A percentile compares a stretch with the other conserved stretches of the same genome.
Conservation (phyloP, 176 grass and related monocot genomes). For the Stipa capillata region DNA sequence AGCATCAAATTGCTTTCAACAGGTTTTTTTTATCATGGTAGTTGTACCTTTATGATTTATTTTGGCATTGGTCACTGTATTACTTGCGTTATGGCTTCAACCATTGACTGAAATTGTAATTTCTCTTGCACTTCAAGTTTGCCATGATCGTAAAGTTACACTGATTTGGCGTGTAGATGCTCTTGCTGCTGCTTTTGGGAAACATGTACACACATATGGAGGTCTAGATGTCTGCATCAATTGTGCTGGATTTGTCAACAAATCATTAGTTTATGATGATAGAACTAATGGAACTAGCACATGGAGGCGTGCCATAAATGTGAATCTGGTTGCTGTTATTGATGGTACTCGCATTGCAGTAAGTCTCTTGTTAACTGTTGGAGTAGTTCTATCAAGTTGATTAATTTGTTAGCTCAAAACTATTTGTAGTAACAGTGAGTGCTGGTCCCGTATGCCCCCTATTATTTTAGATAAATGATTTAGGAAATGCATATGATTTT, state of each 20-base stretch:
- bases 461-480: not conserved
- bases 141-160: conserved; percentile 13
- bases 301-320: conserved; percentile 77
- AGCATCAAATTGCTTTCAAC: not conserved
- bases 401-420: not conserved
- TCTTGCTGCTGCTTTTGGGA: conserved; percentile 85
- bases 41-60: not conserved
- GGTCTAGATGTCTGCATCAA: conserved; percentile 91
- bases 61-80: not conserved
- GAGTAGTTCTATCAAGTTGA: not conserved
- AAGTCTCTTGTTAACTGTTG: conserved; percentile 17
- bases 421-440: not conserved
- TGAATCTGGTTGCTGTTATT: conserved; percentile 73
- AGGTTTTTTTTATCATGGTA: too few species aligned
- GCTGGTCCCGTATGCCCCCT: not conserved
- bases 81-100: not conserved
- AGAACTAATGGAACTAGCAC: conserved; percentile 64
- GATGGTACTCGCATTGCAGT: conserved; percentile 83
- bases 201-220: conserved; percentile 62
- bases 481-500: not conserved
- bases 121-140: not conserved
- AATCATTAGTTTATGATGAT: conserved; percentile 55
- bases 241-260: conserved; percentile 60
- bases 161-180: conserved; percentile 48
- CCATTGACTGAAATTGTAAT: not conserved